Evolutionary conservation across 176 grass and related monocot species (phyloP).

Genomic region (Eragrostis curvula): DNA sequence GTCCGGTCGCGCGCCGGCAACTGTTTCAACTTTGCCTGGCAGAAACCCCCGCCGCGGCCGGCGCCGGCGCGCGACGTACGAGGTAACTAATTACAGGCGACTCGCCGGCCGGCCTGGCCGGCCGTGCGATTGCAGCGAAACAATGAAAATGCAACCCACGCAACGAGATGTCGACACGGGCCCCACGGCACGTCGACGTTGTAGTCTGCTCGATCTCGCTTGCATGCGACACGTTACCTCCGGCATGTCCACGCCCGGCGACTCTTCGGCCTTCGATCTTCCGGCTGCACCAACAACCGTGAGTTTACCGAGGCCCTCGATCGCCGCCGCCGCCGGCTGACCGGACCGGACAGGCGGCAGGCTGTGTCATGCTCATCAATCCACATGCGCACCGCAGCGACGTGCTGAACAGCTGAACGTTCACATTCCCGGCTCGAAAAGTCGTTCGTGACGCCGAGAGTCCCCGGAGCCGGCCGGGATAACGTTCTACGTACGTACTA

Average conservation of each 20-base stretch:
- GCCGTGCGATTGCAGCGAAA: too few species aligned
- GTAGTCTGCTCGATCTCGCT: background rate
- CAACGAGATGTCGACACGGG: too few species aligned
- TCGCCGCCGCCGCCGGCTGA: background rate
- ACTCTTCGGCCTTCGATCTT: background rate
- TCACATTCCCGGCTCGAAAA: background rate
- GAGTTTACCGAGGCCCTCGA: background rate
- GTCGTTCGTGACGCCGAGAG: background rate
- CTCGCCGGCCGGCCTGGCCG: background rate
- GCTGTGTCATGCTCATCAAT: background rate
- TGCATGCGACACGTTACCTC: background rate
- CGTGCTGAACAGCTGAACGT: background rate
- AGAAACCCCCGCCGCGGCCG: too few species aligned
- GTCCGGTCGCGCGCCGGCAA: background rate
- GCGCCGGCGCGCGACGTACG: background rate
- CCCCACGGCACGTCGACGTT: too few species aligned
- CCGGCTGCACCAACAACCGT: background rate
- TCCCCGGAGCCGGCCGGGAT: too few species aligned
- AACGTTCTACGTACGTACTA: background rate
- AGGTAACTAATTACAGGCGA: background rate
- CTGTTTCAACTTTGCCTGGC: conserved; percentile 11
- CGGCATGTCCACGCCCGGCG: background rate
- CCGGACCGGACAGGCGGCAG: background rate
- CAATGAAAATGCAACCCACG: too few species aligned
- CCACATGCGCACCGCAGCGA: background rate